A percentile compares a stretch with the other conserved stretches of the same genome.
These are phyloP conservation scores for Lachancea thermotolerans DNA, from an alignment of 805 yeast genomes.

Conservation along the genomic window DNA sequence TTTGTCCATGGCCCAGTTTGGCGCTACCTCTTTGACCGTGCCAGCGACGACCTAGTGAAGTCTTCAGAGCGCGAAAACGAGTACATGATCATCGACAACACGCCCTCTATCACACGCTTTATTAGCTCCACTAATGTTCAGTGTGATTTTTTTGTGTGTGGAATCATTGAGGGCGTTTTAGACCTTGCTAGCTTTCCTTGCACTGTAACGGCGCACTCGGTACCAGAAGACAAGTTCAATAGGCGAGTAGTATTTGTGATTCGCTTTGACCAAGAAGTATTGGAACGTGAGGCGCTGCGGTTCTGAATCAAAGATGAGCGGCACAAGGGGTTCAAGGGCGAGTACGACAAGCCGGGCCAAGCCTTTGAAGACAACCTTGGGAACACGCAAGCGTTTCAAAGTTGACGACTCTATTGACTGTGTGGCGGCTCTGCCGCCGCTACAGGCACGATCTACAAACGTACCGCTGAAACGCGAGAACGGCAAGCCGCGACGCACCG, in stretches of 20 bases:
- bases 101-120: slow-evolving; percentile 60
- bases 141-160: slow-evolving; percentile 82
- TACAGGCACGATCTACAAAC: slow-evolving; percentile 1
- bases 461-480: not conserved
- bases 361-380: not conserved
- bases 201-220: slow-evolving; percentile 71
- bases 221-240: slow-evolving; percentile 51
- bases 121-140: slow-evolving; percentile 68
- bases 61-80: slow-evolving; percentile 59
- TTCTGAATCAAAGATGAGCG: slow-evolving; percentile 13
- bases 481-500: not conserved
- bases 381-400: slow-evolving; percentile 3
- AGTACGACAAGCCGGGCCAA: no score
- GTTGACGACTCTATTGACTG: not conserved
- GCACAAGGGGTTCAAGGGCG: no score
- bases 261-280: slow-evolving; percentile 55
- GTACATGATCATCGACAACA: slow-evolving; percentile 75
- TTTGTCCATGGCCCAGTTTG: slow-evolving; percentile 70
- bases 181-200: slow-evolving; percentile 67
- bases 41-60: slow-evolving; percentile 71
- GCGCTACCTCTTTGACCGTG: slow-evolving; percentile 66
- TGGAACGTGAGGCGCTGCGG: slow-evolving; percentile 47
- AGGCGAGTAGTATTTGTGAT: slow-evolving; percentile 68
- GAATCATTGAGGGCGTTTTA: slow-evolving; percentile 77
- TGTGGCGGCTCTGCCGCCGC: not conserved